A percentile compares a stretch with the other conserved stretches of the same genome.
Evolutionary conservation across 192 early-diverging fungal species (phyloP).

Genomic region (Coemansia sp.): DNA sequence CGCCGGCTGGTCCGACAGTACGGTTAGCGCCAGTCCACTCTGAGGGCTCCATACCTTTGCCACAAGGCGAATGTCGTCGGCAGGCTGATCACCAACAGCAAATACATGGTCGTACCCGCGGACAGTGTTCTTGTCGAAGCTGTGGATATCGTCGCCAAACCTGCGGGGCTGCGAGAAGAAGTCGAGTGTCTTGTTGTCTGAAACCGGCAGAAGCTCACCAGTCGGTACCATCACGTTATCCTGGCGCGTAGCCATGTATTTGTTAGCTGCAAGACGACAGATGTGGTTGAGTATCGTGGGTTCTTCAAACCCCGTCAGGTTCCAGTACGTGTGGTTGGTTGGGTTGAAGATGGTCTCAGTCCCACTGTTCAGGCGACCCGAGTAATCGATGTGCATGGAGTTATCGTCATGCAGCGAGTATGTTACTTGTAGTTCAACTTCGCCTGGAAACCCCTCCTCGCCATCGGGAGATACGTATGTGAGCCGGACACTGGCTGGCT

Average conservation of each 20-base stretch:
- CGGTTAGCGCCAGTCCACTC: conserved; percentile 64
- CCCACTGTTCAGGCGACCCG: conserved; percentile 47
- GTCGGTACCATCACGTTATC: conserved; percentile 70
- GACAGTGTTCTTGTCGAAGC: conserved; percentile 52
- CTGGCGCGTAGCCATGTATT: conserved; percentile 57
- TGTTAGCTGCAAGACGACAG: conserved; percentile 51
- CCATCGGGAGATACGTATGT: conserved; percentile 64
- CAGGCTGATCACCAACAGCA: conserved; percentile 47
- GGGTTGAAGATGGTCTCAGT: conserved; percentile 68
- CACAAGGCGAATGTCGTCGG: conserved; percentile 31
- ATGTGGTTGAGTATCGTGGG: conserved; percentile 59
- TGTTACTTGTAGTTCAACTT: conserved; percentile 57
- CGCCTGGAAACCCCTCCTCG: conserved; percentile 82
- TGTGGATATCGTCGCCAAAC: conserved; percentile 57
- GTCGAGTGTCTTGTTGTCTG: conserved; percentile 41
- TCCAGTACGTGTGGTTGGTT: conserved; percentile 90
- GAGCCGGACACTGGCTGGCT: conserved; percentile 60
- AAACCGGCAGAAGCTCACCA: conserved; percentile 58
- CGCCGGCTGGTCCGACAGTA: conserved; percentile 69
- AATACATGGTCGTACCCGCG: conserved; percentile 87
- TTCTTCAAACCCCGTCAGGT: conserved; percentile 70
- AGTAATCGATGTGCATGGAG: conserved; percentile 57
- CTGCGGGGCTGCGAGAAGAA: conserved; percentile 60
- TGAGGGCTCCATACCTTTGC: conserved; percentile 57
- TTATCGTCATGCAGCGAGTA: conserved; percentile 62